Conservation (phyloP, 2,329 filamentous ascomycete species). For the Ophiocordyceps sinensis region DNA sequence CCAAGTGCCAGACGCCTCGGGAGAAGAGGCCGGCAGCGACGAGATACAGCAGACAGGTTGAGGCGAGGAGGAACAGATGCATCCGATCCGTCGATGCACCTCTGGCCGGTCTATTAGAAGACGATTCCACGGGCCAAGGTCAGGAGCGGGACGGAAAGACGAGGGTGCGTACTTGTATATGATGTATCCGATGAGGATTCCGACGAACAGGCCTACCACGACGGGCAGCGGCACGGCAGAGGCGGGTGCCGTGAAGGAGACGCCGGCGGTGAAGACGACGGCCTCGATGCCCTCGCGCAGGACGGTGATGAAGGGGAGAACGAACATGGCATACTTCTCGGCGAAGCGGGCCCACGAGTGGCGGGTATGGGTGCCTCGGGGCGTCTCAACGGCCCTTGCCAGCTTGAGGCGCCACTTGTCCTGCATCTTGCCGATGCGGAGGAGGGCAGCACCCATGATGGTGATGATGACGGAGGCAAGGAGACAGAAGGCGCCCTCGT, state of each 20-base stretch:
- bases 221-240: constrained; percentile 66
- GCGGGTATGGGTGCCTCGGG: constrained; percentile 27
- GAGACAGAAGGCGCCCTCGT: constrained; percentile 67
- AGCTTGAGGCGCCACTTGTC: constrained; percentile 83
- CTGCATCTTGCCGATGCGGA: constrained; percentile 71
- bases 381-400: constrained; percentile 47
- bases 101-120: constrained; percentile 9
- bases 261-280: constrained; percentile 74
- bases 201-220: constrained; percentile 54
- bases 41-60: constrained; percentile 72
- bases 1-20: constrained; percentile 59
- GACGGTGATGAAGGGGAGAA: constrained; percentile 78
- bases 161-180: constrained; percentile 51
- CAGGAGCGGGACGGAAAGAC: constrained; percentile 14
- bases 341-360: constrained; percentile 44
- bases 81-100: constrained; percentile 27
- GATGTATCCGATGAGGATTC: constrained; percentile 51
- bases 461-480: constrained; percentile 70
- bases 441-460: constrained; percentile 63
- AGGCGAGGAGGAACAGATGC: constrained; percentile 67
- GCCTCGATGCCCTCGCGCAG: constrained; percentile 75
- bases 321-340: constrained; percentile 76
- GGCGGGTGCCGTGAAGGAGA: constrained; percentile 62
- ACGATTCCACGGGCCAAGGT: not conserved
- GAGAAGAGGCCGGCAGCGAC: constrained; percentile 75